phyloP scores from a whole-genome alignment of 2,329 filamentous ascomycete genomes.

The Curvularia sp. region DNA sequence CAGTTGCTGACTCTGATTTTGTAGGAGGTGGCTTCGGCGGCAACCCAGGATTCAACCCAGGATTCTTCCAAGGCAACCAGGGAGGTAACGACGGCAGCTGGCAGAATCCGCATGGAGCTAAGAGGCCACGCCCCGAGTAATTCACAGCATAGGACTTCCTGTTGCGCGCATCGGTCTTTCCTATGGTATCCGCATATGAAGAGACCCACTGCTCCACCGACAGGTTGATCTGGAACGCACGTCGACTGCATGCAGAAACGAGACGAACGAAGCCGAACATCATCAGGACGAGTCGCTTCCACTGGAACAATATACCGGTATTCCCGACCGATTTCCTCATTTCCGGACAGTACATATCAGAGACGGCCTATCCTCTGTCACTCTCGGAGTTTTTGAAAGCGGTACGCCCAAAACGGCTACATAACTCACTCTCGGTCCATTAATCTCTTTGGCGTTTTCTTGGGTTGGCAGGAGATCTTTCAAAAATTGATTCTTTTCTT shows the following conservation, averaged over 20 bases:
- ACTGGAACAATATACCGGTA: not conserved
- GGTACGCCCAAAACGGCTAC: not conserved
- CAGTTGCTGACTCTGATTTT: constrained; percentile 19
- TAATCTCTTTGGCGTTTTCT: constrained; percentile 13
- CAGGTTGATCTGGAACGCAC: not conserved
- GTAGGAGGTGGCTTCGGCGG: constrained; percentile 62
- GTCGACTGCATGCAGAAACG: constrained; percentile 1
- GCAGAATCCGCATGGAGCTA: constrained; percentile 78
- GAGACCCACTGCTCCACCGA: not conserved
- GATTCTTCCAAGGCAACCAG: constrained; percentile 68
- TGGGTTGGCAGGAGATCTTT: constrained; percentile 2
- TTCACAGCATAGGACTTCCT: not conserved
- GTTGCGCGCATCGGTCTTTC: not conserved
- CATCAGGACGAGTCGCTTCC: not conserved
- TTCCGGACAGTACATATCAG: not conserved
- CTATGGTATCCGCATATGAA: not conserved
- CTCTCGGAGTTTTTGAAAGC: constrained; percentile 1
- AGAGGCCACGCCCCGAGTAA: constrained; percentile 76
- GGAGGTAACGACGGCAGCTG: constrained; percentile 67
- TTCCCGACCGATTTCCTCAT: not conserved
- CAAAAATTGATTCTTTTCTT: constrained; percentile 22
- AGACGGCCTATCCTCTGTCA: not conserved
- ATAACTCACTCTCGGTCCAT: not conserved
- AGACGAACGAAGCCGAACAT: constrained; percentile 5
- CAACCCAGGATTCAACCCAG: constrained; percentile 75